phyloP scores from a whole-genome alignment of 2,329 filamentous ascomycete genomes.

The Tetracladium maxilliforme region DNA sequence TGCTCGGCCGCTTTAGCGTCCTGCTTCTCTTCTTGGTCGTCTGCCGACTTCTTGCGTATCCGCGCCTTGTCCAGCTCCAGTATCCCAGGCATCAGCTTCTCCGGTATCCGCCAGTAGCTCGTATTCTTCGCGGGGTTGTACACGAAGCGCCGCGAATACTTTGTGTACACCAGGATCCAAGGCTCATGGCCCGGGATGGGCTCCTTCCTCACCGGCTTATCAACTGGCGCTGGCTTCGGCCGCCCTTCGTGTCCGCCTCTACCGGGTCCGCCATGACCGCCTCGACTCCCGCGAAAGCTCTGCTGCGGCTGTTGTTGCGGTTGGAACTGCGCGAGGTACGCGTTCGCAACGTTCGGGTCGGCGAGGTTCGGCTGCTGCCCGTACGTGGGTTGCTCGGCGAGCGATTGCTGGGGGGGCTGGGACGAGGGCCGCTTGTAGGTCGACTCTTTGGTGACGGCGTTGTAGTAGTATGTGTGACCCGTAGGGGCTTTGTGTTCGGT shows the following conservation, averaged over 20 bases:
- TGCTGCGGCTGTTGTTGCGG: slow-evolving; percentile 15
- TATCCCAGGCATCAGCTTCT: slow-evolving; percentile 70
- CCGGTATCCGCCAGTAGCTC: slow-evolving; percentile 91
- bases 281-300: slow-evolving; percentile 14
- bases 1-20: slow-evolving; percentile 9
- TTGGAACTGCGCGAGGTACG: slow-evolving; percentile 21
- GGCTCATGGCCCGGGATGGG: slow-evolving; percentile 68
- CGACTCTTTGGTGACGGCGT: slow-evolving; percentile 67
- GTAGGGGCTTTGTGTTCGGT: slow-evolving; percentile 81
- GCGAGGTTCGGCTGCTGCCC: slow-evolving; percentile 5
- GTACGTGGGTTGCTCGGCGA: slow-evolving; percentile 5
- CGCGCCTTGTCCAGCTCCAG: slow-evolving; percentile 57
- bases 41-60: slow-evolving; percentile 40
- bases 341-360: too few relatives aligned
- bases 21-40: slow-evolving; percentile 9
- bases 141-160: slow-evolving; percentile 75
- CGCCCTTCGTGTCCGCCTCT: slow-evolving; percentile 41
- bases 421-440: slow-evolving; percentile 67
- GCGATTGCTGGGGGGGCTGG: slow-evolving; percentile 11
- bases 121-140: slow-evolving; percentile 76
- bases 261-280: slow-evolving; percentile 27
- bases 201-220: slow-evolving; percentile 69
- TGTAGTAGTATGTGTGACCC: slow-evolving; percentile 83
- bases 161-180: slow-evolving; percentile 90
- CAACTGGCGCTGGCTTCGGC: slow-evolving; percentile 52